phyloP scores from a whole-genome alignment of 2,329 filamentous ascomycete species.

The Biscogniauxia mediterranea region DNA sequence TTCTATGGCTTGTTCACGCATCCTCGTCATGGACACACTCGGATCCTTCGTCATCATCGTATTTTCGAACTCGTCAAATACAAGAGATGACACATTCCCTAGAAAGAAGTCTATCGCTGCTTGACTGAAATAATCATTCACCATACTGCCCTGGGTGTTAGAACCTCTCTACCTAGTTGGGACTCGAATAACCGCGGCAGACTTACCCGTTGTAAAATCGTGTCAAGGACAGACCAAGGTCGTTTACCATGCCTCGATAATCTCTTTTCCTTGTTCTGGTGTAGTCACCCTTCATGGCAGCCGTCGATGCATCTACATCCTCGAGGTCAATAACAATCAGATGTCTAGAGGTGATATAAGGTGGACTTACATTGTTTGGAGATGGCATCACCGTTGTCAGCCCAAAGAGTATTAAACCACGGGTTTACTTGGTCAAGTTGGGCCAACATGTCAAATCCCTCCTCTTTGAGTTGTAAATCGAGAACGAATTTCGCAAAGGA shows the following conservation, averaged over 20 bases:
- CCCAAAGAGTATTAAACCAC: slow-evolving; percentile 97
- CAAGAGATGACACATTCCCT: slow-evolving; percentile 77
- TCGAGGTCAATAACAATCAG: neutral
- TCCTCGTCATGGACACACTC: slow-evolving; percentile 78
- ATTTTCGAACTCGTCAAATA: slow-evolving; percentile 92
- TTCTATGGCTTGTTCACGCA: slow-evolving; percentile 87
- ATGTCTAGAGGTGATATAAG: neutral
- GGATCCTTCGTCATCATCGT: slow-evolving; percentile 93
- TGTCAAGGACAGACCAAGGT: slow-evolving; percentile 84
- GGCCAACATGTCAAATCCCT: slow-evolving; percentile 73
- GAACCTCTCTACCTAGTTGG: slow-evolving; percentile 4
- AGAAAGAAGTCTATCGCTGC: slow-evolving; percentile 92
- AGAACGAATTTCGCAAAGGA: slow-evolving; percentile 83
- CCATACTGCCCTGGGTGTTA: slow-evolving; percentile 61
- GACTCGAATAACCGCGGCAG: neutral
- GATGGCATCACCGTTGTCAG: slow-evolving; percentile 94
- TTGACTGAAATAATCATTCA: slow-evolving; percentile 97
- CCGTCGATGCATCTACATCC: slow-evolving; percentile 72
- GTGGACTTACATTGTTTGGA: slow-evolving; percentile 68
- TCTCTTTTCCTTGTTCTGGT: slow-evolving; percentile 88
- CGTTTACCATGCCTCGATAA: slow-evolving; percentile 86
- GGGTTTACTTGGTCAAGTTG: slow-evolving; percentile 75
- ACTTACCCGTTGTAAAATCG: slow-evolving; percentile 66
- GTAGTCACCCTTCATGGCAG: slow-evolving; percentile 94
- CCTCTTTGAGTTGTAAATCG: slow-evolving; percentile 71